These are phyloP conservation scores for Abrus pulchellus DNA, from an alignment of 306 rosid genomes.

Conservation along the genomic window DNA sequence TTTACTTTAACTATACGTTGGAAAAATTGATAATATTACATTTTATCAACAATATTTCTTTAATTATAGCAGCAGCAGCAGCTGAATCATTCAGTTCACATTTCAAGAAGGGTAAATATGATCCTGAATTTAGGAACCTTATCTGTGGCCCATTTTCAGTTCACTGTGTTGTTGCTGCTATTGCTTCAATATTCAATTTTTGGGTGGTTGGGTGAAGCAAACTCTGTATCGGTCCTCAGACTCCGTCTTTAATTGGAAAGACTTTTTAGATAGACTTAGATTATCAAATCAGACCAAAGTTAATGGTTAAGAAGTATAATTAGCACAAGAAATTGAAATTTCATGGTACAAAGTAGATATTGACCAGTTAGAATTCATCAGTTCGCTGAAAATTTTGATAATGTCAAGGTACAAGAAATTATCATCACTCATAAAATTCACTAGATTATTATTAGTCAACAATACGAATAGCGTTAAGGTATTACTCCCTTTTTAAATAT, in stretches of 20 bases:
- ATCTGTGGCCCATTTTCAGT: too few relatives aligned
- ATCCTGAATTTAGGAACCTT: background rate
- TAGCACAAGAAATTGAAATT: background rate
- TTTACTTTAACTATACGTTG: too few relatives aligned
- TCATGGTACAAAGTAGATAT: background rate
- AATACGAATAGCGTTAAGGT: background rate
- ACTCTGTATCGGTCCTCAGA: too few relatives aligned
- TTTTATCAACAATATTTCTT: background rate
- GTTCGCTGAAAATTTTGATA: too few relatives aligned
- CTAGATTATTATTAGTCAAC: too few relatives aligned
- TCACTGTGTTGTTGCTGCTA: too few relatives aligned
- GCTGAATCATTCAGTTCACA: background rate
- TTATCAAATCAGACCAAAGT: background rate
- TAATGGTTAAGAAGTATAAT: background rate
- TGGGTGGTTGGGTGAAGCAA: too few relatives aligned
- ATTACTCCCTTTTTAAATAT: background rate
- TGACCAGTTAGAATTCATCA: too few relatives aligned
- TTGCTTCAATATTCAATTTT: too few relatives aligned
- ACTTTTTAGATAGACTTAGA: background rate
- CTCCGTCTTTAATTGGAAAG: background rate
- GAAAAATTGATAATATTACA: too few relatives aligned
- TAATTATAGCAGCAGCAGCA: background rate
- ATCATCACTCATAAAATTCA: too few relatives aligned
- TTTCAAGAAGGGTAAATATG: background rate
- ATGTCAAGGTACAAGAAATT: too few relatives aligned